Percentiles rank a stretch among this genome's conserved stretches.
Conservation (phyloP, 1,284 basidiomycete species). For the Ganoderma sinense region DNA sequence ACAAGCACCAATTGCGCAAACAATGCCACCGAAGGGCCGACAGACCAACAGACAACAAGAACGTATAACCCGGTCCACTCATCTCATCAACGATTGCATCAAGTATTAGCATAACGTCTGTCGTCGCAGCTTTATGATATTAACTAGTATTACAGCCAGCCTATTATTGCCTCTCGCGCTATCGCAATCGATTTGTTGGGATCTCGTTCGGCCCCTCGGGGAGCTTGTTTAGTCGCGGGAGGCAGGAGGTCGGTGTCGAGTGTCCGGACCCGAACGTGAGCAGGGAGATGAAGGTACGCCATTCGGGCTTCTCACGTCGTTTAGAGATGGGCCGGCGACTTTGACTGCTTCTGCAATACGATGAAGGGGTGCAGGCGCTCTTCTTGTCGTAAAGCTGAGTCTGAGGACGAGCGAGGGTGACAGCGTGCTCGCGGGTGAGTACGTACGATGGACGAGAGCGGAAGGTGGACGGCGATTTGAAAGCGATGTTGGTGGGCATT, state of each 20-base stretch:
- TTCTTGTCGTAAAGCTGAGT: background rate
- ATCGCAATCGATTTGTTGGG: conserved; percentile 13
- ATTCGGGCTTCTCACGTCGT: background rate
- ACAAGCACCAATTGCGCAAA: background rate
- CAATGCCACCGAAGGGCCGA: background rate
- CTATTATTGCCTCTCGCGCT: conserved; percentile 10
- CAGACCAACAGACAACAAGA: background rate
- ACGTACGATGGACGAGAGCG: background rate
- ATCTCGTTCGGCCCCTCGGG: background rate
- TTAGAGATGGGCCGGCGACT: background rate
- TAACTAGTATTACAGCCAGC: conserved; percentile 25
- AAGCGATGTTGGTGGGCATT: background rate
- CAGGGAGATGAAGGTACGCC: background rate
- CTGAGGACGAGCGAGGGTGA: background rate
- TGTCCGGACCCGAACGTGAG: background rate
- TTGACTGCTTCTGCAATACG: background rate
- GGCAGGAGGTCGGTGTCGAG: too few species aligned
- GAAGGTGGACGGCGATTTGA: background rate
- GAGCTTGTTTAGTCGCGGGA: background rate
- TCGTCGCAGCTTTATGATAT: conserved; percentile 30
- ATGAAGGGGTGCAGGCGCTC: background rate
- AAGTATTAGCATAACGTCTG: conserved; percentile 29
- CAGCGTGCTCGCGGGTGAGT: background rate
- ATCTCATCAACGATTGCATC: conserved; percentile 16
- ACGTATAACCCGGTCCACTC: background rate